Conservation (phyloP, 2,329 filamentous ascomycete genomes). For the Pleomassaria siparia region DNA sequence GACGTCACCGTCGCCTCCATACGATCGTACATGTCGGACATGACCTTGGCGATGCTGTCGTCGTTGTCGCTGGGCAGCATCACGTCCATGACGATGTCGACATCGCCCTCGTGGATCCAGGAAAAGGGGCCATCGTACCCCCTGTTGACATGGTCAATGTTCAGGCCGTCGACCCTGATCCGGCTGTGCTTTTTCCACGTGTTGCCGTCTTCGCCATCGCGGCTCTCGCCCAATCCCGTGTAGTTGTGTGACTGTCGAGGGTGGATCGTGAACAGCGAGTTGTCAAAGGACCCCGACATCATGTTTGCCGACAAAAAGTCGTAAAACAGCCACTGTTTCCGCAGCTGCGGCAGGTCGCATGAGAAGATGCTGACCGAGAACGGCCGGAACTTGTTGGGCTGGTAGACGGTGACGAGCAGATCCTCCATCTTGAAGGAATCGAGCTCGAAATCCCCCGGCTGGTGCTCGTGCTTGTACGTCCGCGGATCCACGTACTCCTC, state of each 20-base stretch:
- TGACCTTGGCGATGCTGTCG: slow-evolving; percentile 87
- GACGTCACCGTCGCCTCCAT: slow-evolving; percentile 89
- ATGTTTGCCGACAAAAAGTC: slow-evolving; percentile 94
- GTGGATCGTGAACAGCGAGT: slow-evolving; percentile 95
- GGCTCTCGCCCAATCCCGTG: slow-evolving; percentile 61
- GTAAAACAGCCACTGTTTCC: slow-evolving; percentile 97
- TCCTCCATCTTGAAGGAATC: slow-evolving; percentile 97
- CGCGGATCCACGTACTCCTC: slow-evolving; percentile 74
- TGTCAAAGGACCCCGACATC: slow-evolving; percentile 93
- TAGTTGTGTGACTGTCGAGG: slow-evolving; percentile 86
- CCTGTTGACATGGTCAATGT: slow-evolving; percentile 93
- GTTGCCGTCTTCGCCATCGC: slow-evolving; percentile 63
- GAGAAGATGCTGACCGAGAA: slow-evolving; percentile 95
- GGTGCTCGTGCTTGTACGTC: slow-evolving; percentile 83
- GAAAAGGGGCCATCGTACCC: slow-evolving; percentile 92
- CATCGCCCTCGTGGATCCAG: slow-evolving; percentile 96
- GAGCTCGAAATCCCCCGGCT: slow-evolving; percentile 93
- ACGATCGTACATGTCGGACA: slow-evolving; percentile 96
- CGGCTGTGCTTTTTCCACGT: slow-evolving; percentile 96
- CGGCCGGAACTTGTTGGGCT: slow-evolving; percentile 87
- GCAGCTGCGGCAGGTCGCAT: slow-evolving; percentile 86
- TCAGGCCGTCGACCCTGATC: slow-evolving; percentile 87
- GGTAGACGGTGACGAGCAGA: slow-evolving; percentile 85
- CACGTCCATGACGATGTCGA: slow-evolving; percentile 94
- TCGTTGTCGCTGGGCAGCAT: slow-evolving; percentile 89